These are phyloP conservation scores for Didymosphaeria variabile DNA, from an alignment of 2,329 filamentous ascomycete genomes.

Conservation along the genomic window DNA sequence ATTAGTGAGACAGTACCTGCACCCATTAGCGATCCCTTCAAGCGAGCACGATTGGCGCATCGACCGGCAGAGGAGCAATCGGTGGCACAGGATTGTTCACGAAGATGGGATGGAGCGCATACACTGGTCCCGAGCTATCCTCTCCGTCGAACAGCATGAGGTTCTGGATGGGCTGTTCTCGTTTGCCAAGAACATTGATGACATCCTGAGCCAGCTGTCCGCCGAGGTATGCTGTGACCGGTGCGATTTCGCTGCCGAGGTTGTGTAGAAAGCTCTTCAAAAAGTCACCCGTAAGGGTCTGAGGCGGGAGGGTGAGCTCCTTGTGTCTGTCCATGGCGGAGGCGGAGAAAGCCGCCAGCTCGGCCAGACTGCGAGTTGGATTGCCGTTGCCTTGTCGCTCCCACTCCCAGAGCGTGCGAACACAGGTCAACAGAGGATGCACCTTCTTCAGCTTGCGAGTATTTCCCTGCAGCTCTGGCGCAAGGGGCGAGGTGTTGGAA, in stretches of 20 bases:
- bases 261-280: slow-evolving; percentile 88
- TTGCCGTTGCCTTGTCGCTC: slow-evolving; percentile 59
- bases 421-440: slow-evolving; percentile 83
- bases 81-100: slow-evolving; percentile 35
- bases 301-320: slow-evolving; percentile 61
- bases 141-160: slow-evolving; percentile 91
- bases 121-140: slow-evolving; percentile 78
- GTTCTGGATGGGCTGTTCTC: slow-evolving; percentile 96
- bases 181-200: slow-evolving; percentile 91
- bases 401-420: slow-evolving; percentile 92
- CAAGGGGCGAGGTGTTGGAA: slow-evolving; percentile 80
- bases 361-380: slow-evolving; percentile 63
- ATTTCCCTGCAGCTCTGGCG: slow-evolving; percentile 72
- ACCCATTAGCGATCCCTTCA: slow-evolving; percentile 14
- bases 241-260: slow-evolving; percentile 81
- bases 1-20: slow-evolving; percentile 2
- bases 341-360: slow-evolving; percentile 79
- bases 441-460: slow-evolving; percentile 76
- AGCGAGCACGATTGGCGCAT: slow-evolving; percentile 29
- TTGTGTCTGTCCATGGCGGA: slow-evolving; percentile 81
- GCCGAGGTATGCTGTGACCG: slow-evolving; percentile 87
- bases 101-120: slow-evolving; percentile 78
- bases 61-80: slow-evolving; percentile 33
- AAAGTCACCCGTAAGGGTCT: slow-evolving; percentile 65
- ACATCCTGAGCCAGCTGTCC: slow-evolving; percentile 94